Base-by-base conservation (phyloP, 495 filamentous ascomycete genomes). In the Thozetella sp. region DNA sequence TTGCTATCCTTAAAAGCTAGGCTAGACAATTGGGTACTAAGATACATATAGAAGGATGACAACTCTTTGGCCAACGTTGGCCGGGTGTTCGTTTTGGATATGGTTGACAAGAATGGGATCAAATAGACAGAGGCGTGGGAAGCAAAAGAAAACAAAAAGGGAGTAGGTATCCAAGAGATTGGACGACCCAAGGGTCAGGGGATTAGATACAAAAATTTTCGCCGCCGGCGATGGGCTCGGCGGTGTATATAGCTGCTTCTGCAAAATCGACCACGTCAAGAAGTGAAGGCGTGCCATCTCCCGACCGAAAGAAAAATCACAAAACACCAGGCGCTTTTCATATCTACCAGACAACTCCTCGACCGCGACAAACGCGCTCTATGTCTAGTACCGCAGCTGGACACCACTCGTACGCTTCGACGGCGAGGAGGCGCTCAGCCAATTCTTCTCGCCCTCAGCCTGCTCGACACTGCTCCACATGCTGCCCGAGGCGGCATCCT, bases 391-490 rank as follows among this genome's bases (percentile, higher is more conserved):
- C n/a, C 43, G 43, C 10, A 48, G 43, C 43, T 48, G 43, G 4
- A 48, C 43, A 4, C 43, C 43, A n/a, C 10, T 20, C 3, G 43
- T 20, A 19, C 11, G 43, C 30, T 37, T n/a, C 6, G n/a, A n/a
- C 43, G 43, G 43, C 43, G n/a, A n/a, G n/a, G 43, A 48, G 9
- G 43, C 12, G 43, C n/a, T 20, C 43, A 48, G n/a, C 43, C 43
- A 48, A n/a, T 48, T 48, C 43, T 48, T 48, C 43, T 48, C 43
- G 43, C 43, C 43, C n/a, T 48, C 43, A 19, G 43, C n/a, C 43
- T 48, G 9, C 11, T 20, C 20, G 43, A 3, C 43, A 19, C 9
- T n/a, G n/a, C 10, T 48, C 43, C 43, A 48, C 43, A 48, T 48
- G n/a, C 10, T 20, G 43, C 43, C 43, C 6, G 43, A 10, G 43